phyloP scores from a whole-genome alignment of 805 yeast genomes.

The Sugiyamaella qingdaonensis region DNA sequence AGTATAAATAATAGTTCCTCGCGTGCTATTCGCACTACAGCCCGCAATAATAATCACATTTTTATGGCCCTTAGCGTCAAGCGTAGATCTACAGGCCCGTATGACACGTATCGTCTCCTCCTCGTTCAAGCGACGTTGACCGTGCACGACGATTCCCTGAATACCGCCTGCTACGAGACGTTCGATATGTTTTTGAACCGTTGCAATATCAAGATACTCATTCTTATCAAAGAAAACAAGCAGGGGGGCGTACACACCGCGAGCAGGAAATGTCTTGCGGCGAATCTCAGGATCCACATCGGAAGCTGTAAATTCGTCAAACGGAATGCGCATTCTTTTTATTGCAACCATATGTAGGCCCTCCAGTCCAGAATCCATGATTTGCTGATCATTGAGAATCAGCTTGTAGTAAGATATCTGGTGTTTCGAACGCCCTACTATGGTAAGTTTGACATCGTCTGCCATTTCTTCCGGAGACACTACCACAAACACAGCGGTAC shows the following conservation, averaged over 20 bases:
- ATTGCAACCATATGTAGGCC: no score
- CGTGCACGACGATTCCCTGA: slow-evolving; percentile 21
- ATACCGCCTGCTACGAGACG: slow-evolving; percentile 21
- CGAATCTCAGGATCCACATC: not conserved
- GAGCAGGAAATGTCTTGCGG: not conserved
- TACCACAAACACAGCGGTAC: no score
- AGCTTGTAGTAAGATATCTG: no score
- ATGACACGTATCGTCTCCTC: slow-evolving; percentile 34
- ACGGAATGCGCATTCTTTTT: no score
- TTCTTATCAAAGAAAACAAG: not conserved
- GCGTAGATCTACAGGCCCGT: slow-evolving; percentile 23
- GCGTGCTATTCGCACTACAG: slow-evolving; percentile 39
- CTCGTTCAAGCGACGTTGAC: slow-evolving; percentile 39
- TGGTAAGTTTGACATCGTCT: no score
- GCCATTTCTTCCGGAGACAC: no score
- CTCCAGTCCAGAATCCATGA: no score
- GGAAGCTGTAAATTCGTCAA: no score
- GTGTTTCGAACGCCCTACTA: no score
- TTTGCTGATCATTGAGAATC: no score
- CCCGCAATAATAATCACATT: slow-evolving; percentile 43
- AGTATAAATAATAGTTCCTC: slow-evolving; percentile 36
- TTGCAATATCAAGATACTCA: not conserved
- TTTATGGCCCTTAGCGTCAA: slow-evolving; percentile 34
- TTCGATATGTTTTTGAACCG: slow-evolving; percentile 12
- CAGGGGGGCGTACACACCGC: not conserved